Percentiles rank a stretch among this genome's conserved stretches.
Evolutionary conservation across 768 basidiomycete species (phyloP).

Genomic region (Scleroderma citrinum): DNA sequence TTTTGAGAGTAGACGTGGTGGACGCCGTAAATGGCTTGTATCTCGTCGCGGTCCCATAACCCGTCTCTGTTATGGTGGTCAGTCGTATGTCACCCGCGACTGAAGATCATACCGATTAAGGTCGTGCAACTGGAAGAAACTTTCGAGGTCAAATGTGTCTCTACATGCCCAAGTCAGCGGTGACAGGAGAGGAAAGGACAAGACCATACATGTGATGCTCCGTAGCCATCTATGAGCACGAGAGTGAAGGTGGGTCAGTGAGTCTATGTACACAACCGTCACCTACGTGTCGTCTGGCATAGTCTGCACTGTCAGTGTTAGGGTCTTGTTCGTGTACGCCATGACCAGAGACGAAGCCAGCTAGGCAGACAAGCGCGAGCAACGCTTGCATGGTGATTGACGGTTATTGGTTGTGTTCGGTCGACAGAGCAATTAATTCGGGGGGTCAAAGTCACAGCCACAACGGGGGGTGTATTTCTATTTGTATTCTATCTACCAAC

Average conservation of each 20-base stretch:
- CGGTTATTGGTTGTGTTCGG: no score
- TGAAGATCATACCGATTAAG: constrained; percentile 58
- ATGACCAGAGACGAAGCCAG: constrained; percentile 42
- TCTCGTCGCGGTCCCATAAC: constrained; percentile 77
- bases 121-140: constrained; percentile 96
- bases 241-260: constrained; percentile 11
- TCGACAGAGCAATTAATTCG: no score
- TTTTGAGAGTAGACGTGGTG: constrained; percentile 87
- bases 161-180: constrained; percentile 32
- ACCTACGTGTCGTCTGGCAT: constrained; percentile 89
- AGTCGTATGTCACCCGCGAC: neutral
- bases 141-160: constrained; percentile 74
- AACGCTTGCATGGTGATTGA: neutral
- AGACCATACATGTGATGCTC: constrained; percentile 77
- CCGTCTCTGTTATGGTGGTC: constrained; percentile 53
- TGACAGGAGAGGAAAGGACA: neutral
- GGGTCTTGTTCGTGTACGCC: constrained; percentile 60
- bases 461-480: no score
- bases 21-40: constrained; percentile 94
- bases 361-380: constrained; percentile 28
- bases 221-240: constrained; percentile 62
- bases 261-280: neutral
- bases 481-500: constrained; percentile 30
- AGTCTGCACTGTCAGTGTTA: constrained; percentile 43
- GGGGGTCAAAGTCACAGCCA: no score